Base-by-base conservation (phyloP, 345 rosid genomes). In the Eucalyptus guilfoylei region DNA sequence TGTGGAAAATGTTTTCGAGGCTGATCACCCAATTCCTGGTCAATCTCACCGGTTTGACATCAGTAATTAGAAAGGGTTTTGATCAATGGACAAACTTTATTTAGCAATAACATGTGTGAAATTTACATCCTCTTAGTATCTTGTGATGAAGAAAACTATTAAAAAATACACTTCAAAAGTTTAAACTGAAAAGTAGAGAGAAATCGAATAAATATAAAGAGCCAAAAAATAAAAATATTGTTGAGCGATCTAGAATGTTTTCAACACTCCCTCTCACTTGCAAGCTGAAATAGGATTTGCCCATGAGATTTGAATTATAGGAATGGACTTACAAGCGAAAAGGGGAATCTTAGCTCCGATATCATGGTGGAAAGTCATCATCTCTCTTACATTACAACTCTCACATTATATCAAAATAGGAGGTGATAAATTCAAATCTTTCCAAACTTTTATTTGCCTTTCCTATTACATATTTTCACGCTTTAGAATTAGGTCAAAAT, bases 291-390 rank as follows among this genome's bases (percentile, higher is more conserved):
- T 69, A 69, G 7, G 40, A 32, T 11, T 34, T 69, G 80, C 4
- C 2, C 24, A 17, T 69, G 80, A 5, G 37, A 16, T 69, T 34
- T 69, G 44, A 69, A 5, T 34, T 0, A 34, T 6, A 34, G 3
- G 42, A 9, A 21, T 69, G 44, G 44, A 69, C 7, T 19, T 13
- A 6, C 14, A 6, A 5, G 45, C 0, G 8, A 76, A 76, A 37
- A 5, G 14, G 19, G 4, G 0, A 23, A 40, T 11, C 26, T 7
- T 37, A 4, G 8, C 9, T 37, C 0, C 0, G 9, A 19, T 21
- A 37, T 44, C 45, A 37, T 6, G 28, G 42, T 76, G 14, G 8
- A 37, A 21, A 21, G 47, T 11, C 47, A 76, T 76, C 13, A 1
- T 37, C 45, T 19, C 14, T 76, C 28, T 37, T 76, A 14, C 9